Base-by-base conservation (phyloP, 202 grass and related monocot genomes). In the Digitaria exilis region DNA sequence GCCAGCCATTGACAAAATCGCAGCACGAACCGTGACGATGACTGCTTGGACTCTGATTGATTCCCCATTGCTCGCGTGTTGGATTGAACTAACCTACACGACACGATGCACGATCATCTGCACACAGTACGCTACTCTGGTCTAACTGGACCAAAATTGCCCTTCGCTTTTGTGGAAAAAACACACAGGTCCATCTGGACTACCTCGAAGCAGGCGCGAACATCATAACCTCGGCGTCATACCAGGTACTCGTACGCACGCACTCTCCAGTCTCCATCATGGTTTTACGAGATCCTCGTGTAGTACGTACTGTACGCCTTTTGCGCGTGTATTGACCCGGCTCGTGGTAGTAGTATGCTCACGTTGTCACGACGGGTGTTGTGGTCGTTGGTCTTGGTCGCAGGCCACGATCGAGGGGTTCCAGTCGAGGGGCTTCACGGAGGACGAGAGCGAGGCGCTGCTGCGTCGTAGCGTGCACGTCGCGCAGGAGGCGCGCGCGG, bases 341-440 rank as follows among this genome's bases (percentile, higher is more conserved):
- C 59, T 63, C 59, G 28, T 13, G 43, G 43, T 60, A 15, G 63
- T 52, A 3, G n/a, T n/a, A n/a, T n/a, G n/a, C n/a, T 34, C 69
- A 34, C 44, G 5, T 32, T 35, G 45, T 29, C 73, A 45, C 69
- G 68, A 49, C 1, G 24, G 61, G 8, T 10, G n/a, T n/a, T n/a
- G 6, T 7, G 65, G 65, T 25, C 37, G 35, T 8, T 68, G 3
- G 37, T 39, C 55, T n/a, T 32, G 61, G 28, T 9, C 5, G 77
- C 78, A 82, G 85, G 86, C 86, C 56, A 88, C 80, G 65, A 77
- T 88, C 15, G 34, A 83, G 65, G 80, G 74, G 35, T 87, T 82
- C 79, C 71, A 71, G 64, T 62, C 79, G 7, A 37, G 54, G 34
- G 79, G 72, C 32, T 8, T 77, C 30, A 45, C 72, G 44, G 25